Evolutionary conservation across 768 basidiomycete genomes (phyloP).

Genomic region (Lenzites betulinus): DNA sequence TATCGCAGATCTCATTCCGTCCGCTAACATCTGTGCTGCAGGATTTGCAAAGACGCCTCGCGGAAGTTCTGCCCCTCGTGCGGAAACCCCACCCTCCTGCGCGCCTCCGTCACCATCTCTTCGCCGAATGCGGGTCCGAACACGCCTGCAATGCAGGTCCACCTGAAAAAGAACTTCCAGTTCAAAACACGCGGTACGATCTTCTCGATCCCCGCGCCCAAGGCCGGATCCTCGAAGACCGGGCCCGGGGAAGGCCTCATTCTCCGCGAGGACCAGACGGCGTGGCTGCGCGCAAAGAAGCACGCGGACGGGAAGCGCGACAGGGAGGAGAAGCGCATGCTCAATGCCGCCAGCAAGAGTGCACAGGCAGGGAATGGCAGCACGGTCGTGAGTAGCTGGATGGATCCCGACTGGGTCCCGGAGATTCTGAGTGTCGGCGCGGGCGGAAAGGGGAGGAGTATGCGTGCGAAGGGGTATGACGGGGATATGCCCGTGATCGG

Average conservation of each 20-base stretch:
- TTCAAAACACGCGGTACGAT: conserved; percentile 89
- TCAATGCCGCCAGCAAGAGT: conserved; percentile 53
- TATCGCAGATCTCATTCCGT: neutral
- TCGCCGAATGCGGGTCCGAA: conserved; percentile 61
- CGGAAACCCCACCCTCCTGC: conserved; percentile 87
- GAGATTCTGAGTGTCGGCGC: conserved; percentile 69
- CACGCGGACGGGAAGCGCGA: conserved; percentile 69
- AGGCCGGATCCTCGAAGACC: conserved; percentile 83
- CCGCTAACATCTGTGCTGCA: conserved; percentile 34
- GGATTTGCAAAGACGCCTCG: conserved; percentile 92
- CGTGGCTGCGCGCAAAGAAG: conserved; percentile 84
- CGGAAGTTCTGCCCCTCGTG: conserved; percentile 98
- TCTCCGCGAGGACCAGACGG: conserved; percentile 88
- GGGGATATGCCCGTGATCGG: conserved; percentile 84
- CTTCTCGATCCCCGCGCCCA: conserved; percentile 90
- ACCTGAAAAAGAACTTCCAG: conserved; percentile 95
- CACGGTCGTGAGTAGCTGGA: conserved; percentile 74
- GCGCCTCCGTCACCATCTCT: conserved; percentile 87
- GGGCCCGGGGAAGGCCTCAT: conserved; percentile 83
- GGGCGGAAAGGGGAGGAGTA: conserved; percentile 70
- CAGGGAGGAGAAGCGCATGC: conserved; percentile 77
- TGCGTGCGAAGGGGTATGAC: conserved; percentile 51
- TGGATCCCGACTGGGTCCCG: conserved; percentile 95
- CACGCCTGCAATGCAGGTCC: conserved; percentile 76
- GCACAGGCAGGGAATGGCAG: conserved; percentile 51